Conservation (phyloP, 169 alveolate genomes). For the Eimeria necatrix region DNA sequence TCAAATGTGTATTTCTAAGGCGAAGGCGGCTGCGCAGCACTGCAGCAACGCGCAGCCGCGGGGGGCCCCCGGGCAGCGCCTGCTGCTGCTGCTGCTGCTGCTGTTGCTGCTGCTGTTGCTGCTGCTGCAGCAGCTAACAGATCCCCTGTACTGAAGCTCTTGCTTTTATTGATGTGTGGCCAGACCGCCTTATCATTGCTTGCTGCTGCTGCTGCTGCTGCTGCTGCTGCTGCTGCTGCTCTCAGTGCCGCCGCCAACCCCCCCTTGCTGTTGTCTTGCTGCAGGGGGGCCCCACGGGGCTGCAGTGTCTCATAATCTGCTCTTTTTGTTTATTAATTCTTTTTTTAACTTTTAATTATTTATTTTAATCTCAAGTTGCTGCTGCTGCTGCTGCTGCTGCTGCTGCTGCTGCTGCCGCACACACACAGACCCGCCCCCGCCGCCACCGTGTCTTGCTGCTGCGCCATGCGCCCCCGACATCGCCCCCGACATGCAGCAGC, state of each 20-base stretch:
- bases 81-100: no score
- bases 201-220: neutral
- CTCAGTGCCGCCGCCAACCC: neutral
- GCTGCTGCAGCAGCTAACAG: no score
- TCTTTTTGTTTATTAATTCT: no score
- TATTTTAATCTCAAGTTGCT: neutral
- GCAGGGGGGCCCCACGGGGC: neutral
- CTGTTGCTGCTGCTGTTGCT: no score
- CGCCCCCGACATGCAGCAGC: neutral
- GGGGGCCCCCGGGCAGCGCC: no score
- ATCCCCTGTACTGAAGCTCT: neutral
- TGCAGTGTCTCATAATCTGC: neutral
- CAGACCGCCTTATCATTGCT: no score
- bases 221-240: constrained; percentile 19
- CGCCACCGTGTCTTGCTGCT: no score
- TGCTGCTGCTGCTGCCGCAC: neutral
- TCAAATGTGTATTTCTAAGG: no score
- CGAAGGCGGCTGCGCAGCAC: no score
- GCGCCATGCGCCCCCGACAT: neutral
- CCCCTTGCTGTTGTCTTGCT: constrained; percentile 5
- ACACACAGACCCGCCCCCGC: neutral
- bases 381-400: neutral
- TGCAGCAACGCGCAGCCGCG: no score
- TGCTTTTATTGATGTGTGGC: no score
- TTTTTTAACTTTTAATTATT: neutral